These are phyloP conservation scores for Colletotrichum limetticola DNA, from an alignment of 2,329 filamentous ascomycete species.

Conservation along the genomic window DNA sequence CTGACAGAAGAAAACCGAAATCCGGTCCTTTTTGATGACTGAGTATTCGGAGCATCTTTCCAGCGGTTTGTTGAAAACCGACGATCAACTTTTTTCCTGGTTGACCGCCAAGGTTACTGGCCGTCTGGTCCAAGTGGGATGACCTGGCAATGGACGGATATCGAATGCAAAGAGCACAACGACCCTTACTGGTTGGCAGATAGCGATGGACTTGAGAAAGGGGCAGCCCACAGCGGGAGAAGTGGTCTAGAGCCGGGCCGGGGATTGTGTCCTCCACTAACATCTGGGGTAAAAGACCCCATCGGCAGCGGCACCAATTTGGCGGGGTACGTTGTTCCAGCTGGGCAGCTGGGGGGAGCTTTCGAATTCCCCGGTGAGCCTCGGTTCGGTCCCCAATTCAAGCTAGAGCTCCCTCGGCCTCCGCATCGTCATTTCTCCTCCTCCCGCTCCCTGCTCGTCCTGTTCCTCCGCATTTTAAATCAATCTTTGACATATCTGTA, in stretches of 20 bases:
- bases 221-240: background rate
- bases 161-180: background rate
- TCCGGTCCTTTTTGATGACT: background rate
- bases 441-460: too few relatives aligned
- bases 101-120: background rate
- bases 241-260: background rate
- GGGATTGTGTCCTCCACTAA: conserved; percentile 15
- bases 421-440: background rate
- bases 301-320: conserved; percentile 10
- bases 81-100: background rate
- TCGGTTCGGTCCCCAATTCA: conserved; percentile 1
- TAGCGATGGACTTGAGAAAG: background rate
- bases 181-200: background rate
- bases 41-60: background rate
- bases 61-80: background rate
- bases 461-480: background rate
- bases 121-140: background rate
- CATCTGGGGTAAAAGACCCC: conserved; percentile 24
- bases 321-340: background rate
- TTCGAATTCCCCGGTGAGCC: conserved; percentile 11
- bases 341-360: background rate
- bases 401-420: conserved; percentile 16
- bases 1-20: background rate
- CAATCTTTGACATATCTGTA: background rate
- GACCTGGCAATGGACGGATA: background rate